These are phyloP conservation scores for Aspergillus heteromorphus DNA, from an alignment of 495 filamentous ascomycete species.

Conservation along the genomic window DNA sequence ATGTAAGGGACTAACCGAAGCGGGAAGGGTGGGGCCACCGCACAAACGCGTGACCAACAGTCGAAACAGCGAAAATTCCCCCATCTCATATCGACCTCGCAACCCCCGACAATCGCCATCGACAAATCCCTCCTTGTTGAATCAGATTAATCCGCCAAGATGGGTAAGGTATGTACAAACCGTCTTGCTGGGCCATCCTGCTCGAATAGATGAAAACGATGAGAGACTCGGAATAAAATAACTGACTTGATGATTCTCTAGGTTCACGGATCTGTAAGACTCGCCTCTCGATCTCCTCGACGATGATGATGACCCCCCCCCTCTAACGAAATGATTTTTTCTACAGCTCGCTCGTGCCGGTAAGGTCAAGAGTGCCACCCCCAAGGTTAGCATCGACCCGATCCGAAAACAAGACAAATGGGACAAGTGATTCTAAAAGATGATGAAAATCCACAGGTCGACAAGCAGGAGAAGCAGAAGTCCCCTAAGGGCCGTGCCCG, in stretches of 20 bases:
- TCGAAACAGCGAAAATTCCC: constrained; percentile 4
- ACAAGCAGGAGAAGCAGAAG: constrained; percentile 45
- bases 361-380: constrained; percentile 91
- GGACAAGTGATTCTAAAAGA: no score
- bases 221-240: not conserved
- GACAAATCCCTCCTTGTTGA: not conserved
- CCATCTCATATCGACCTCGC: not conserved
- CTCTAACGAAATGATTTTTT: not conserved
- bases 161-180: constrained; percentile 1
- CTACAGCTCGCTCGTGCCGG: constrained; percentile 81
- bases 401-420: no score
- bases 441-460: no score
- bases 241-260: constrained; percentile 1
- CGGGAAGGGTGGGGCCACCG: not conserved
- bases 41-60: constrained; percentile 1
- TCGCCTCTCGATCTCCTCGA: not conserved
- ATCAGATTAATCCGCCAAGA: not conserved
- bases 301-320: not conserved
- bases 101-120: not conserved
- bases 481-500: constrained; percentile 94
- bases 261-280: constrained; percentile 26
- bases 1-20: constrained; percentile 1
- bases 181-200: not conserved
- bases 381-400: no score
- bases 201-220: not conserved